Conservation (phyloP, 2,329 filamentous ascomycete genomes). For the Leptodontidium sp. region DNA sequence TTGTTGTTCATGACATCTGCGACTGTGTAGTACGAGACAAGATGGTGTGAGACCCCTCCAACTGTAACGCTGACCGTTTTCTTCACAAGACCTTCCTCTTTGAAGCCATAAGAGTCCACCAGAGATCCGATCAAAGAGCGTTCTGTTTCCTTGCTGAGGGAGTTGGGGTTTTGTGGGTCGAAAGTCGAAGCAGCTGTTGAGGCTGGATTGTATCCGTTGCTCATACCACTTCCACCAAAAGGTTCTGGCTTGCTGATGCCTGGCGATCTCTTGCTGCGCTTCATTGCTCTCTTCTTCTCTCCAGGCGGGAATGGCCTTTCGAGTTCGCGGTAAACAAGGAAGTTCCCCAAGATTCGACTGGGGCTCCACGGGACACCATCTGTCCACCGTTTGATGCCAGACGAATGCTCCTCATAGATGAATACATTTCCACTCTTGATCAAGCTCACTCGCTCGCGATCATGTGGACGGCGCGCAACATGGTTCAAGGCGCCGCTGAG, state of each 20-base stretch:
- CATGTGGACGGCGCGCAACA: constrained; percentile 84
- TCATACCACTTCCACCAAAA: constrained; percentile 28
- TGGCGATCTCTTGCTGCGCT: constrained; percentile 59
- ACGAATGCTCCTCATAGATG: constrained; percentile 86
- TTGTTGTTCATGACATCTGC: constrained; percentile 72
- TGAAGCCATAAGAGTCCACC: constrained; percentile 91
- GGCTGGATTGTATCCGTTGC: constrained; percentile 31
- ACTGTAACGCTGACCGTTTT: constrained; percentile 88
- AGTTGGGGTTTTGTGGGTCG: constrained; percentile 35
- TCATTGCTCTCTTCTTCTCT: constrained; percentile 85
- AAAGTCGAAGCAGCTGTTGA: constrained; percentile 31
- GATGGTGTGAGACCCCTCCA: constrained; percentile 78
- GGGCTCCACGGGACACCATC: constrained; percentile 93
- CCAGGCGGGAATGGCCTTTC: constrained; percentile 89
- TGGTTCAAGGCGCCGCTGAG: constrained; percentile 75
- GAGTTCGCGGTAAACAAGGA: constrained; percentile 97
- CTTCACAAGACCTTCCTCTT: constrained; percentile 82
- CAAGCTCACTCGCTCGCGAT: constrained; percentile 78
- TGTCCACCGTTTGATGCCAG: constrained; percentile 93
- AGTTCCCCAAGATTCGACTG: constrained; percentile 94
- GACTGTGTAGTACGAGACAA: constrained; percentile 89
- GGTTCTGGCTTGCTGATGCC: constrained; percentile 43
- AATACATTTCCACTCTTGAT: constrained; percentile 88
- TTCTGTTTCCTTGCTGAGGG: constrained; percentile 44
- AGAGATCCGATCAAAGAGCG: constrained; percentile 75